Percentiles rank a stretch among this genome's conserved stretches.
Evolutionary conservation across 208 protist species (phyloP).

Genomic region (Tritrichomonas musculus): DNA sequence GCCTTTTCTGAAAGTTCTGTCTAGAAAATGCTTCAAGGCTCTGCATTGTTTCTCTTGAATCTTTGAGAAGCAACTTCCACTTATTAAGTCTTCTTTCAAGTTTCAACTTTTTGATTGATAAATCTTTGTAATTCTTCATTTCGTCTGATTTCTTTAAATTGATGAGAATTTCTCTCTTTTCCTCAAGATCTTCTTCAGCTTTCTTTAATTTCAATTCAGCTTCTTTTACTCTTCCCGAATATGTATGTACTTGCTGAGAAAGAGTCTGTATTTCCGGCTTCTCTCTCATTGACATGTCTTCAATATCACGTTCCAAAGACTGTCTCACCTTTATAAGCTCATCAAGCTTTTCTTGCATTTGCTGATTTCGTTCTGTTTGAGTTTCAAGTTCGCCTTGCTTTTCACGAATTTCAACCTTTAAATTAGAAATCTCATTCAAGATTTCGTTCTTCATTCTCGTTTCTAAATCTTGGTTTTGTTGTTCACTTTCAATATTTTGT

Average conservation of each 20-base stretch:
- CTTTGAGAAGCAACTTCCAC: background rate
- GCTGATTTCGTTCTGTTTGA: too few relatives aligned
- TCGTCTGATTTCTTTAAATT: background rate
- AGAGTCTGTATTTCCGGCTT: background rate
- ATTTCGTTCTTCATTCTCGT: too few relatives aligned
- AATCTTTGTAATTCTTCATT: background rate
- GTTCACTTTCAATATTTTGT: too few relatives aligned
- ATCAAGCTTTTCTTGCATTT: too few relatives aligned
- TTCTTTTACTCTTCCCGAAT: background rate
- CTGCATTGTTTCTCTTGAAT: background rate
- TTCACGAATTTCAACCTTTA: too few relatives aligned
- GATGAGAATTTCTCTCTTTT: background rate
- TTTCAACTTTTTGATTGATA: background rate
- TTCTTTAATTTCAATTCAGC: background rate
- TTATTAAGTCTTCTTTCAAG: background rate
- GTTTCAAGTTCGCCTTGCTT: too few relatives aligned
- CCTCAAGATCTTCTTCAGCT: background rate
- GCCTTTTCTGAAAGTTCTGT: background rate
- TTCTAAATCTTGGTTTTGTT: too few relatives aligned
- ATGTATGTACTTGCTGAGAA: background rate
- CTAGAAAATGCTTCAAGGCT: background rate
- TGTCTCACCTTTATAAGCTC: too few relatives aligned
- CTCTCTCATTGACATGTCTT: background rate
- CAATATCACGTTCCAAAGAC: background rate
- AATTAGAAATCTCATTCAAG: too few relatives aligned